A percentile compares a stretch with the other conserved stretches of the same genome.
Conservation (phyloP, 352 stramenopile genomes). For the Phytopythium mirpurense region DNA sequence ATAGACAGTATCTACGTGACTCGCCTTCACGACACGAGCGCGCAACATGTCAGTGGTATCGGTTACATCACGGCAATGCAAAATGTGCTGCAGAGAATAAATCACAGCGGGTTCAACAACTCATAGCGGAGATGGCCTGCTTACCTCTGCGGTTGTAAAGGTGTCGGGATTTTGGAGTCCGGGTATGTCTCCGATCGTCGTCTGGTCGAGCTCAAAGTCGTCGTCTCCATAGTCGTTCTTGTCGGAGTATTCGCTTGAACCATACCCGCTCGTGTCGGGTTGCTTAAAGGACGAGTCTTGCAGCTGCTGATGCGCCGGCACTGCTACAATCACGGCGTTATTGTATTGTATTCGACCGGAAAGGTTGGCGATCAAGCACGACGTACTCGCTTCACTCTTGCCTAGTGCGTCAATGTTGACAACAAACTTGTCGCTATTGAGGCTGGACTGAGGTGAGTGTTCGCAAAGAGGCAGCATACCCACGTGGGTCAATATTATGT, state of each 20-base stretch:
- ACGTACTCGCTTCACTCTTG: slow-evolving; percentile 34
- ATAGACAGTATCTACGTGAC: not conserved
- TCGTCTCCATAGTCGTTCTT: slow-evolving; percentile 51
- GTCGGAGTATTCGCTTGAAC: slow-evolving; percentile 16
- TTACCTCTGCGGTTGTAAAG: not conserved
- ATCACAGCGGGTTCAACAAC: too few species aligned
- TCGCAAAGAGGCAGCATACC: too few species aligned
- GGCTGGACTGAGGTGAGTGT: slow-evolving; percentile 33
- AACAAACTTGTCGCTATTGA: slow-evolving; percentile 72
- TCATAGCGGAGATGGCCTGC: too few species aligned
- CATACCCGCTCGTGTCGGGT: slow-evolving; percentile 11
- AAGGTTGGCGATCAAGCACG: too few species aligned
- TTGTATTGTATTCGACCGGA: not conserved
- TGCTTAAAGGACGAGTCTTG: slow-evolving; percentile 12
- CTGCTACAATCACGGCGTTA: slow-evolving; percentile 10
- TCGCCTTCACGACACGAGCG: not conserved
- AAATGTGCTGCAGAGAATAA: too few species aligned
- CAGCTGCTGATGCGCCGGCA: slow-evolving; percentile 33
- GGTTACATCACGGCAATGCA: too few species aligned
- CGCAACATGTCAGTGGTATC: not conserved
- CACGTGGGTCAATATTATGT: too few species aligned
- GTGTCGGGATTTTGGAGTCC: not conserved
- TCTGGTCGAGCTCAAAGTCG: slow-evolving; percentile 63
- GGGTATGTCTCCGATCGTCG: slow-evolving; percentile 15
- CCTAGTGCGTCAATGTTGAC: slow-evolving; percentile 58